Conservation (phyloP, 2,329 filamentous ascomycete species). For the Xylogone sp. region DNA sequence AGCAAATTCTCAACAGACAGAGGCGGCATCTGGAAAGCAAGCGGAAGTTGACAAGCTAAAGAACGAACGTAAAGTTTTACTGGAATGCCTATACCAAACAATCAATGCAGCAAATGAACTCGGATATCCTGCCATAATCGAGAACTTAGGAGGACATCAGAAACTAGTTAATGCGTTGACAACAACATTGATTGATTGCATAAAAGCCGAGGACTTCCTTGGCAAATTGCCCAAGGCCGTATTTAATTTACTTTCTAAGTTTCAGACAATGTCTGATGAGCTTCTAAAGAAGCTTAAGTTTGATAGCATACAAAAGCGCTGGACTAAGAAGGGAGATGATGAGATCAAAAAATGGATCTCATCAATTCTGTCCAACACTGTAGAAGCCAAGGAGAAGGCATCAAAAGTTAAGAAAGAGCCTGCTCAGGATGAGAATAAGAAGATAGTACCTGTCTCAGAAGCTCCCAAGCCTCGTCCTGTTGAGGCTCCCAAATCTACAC, state of each 20-base stretch:
- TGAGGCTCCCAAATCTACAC: constrained; percentile 12
- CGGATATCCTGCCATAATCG: constrained; percentile 52
- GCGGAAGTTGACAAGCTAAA: constrained; percentile 34
- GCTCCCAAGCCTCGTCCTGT: constrained; percentile 15
- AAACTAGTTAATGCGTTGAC: constrained; percentile 53
- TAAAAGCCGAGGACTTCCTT: constrained; percentile 48
- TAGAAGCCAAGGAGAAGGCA: constrained; percentile 23
- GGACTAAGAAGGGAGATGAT: constrained; percentile 60
- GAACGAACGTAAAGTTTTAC: constrained; percentile 38
- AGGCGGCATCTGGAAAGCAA: constrained; percentile 18
- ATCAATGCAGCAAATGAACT: constrained; percentile 50
- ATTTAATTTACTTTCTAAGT: constrained; percentile 57
- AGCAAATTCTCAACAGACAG: constrained; percentile 20
- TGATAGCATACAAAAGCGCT: constrained; percentile 58
- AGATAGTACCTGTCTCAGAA: constrained; percentile 19
- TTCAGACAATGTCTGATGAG: constrained; percentile 54
- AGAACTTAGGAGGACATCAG: constrained; percentile 54
- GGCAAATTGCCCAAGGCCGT: constrained; percentile 51
- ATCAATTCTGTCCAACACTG: constrained; percentile 44
- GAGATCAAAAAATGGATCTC: constrained; percentile 59
- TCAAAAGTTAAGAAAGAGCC: constrained; percentile 42
- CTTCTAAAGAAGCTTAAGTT: constrained; percentile 62
- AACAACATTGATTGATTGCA: constrained; percentile 50
- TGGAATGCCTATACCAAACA: constrained; percentile 45
- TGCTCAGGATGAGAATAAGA: constrained; percentile 14